Evolutionary conservation across 371 early-diverging fungal genomes (phyloP), one percentile per base, ranked within the genome.

Genomic region (Encephalitozoon intestinalis): DNA sequence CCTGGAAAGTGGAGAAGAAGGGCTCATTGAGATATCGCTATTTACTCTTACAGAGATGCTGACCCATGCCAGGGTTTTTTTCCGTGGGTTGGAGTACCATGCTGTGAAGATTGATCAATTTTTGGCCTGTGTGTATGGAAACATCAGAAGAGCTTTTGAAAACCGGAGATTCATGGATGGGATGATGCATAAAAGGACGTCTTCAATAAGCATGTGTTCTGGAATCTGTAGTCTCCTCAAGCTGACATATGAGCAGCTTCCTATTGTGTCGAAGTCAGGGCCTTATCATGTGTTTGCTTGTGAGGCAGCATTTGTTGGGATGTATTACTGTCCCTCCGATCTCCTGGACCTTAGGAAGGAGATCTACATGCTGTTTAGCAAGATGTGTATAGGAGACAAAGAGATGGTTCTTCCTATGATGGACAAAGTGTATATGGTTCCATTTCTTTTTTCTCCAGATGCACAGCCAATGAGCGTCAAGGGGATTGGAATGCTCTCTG

Each of bases 391-490:
- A 31, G 65, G 26, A 11, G 50, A 12, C 39, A 73, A 43, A 31
- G 73, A 73, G 0, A 37, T 63, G 21, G 63, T n/a, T 64, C 21
- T 73, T 8, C 41, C 44, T 12, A 63, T 50, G 34, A 64, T 64
- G 8, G 65, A 73, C 25, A 65, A 73, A 23, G 26, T 64, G 30
- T 58, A 64, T 50, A 51, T 64, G 63, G 40, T 73, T 21, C 31
- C 64, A 8, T 73, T 73, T 64, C 65, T 73, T 23, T 73, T 64
- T 49, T 54, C 44, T 9, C 46, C 58, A 9, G 73, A 73, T 39
- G 25, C 64, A 21, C 28, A 37, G 46, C 23, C 37, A 1, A 31
- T 25, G 11, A 63, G 49, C 39, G 51, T 50, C 26, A 64, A 63
- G 12, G 73, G 73, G 21, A 18, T 73, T 12, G 51, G 63, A 49